Evolutionary conservation across 106 monocot genomes (phyloP).

Genomic region (Dendrobium chrysotoxum): DNA sequence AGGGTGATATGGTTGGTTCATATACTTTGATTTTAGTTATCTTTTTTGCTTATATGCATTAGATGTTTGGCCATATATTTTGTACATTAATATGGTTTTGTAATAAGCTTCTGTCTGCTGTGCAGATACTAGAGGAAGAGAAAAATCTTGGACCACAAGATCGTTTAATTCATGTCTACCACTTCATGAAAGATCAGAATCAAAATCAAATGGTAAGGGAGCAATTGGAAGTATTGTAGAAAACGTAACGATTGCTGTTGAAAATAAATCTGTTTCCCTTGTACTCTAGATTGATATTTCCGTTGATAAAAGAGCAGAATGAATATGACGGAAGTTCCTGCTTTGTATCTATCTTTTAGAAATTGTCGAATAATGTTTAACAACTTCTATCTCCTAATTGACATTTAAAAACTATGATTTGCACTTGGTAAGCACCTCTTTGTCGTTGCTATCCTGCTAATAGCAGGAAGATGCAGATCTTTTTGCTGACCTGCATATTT

Average conservation of each 20-base stretch:
- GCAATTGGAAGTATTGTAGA: not conserved
- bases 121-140: constrained; percentile 96
- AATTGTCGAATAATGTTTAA: no score
- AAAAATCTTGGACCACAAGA: constrained; percentile 86
- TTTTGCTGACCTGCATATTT: not conserved
- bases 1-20: not conserved
- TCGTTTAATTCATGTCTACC: constrained; percentile 97
- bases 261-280: not conserved
- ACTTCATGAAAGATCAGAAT: constrained; percentile 77
- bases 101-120: not conserved
- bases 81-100: not conserved
- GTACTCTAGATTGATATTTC: not conserved
- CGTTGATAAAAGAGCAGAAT: not conserved
- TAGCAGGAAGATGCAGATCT: not conserved
- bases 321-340: not conserved
- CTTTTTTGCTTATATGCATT: not conserved
- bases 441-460: not conserved
- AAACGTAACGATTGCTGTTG: not conserved
- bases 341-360: not conserved
- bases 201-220: constrained; percentile 69
- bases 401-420: not conserved
- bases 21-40: not conserved
- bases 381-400: not conserved
- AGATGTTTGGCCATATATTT: not conserved
- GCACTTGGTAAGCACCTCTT: not conserved